Evolutionary conservation across 306 rosid genomes (phyloP).

Genomic region (Pterocarpus macrocarpus): DNA sequence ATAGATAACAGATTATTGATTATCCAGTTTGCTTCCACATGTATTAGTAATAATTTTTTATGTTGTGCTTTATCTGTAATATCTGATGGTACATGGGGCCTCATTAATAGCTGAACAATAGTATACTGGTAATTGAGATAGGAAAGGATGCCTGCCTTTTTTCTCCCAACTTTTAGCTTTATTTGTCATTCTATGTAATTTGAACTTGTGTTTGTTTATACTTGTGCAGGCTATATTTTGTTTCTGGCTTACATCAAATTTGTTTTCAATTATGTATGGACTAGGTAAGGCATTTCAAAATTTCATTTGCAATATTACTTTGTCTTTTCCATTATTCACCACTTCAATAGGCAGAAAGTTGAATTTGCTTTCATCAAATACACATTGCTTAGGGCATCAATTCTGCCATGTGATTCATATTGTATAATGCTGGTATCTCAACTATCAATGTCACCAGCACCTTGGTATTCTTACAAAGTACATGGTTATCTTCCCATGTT

Average conservation of each 20-base stretch:
- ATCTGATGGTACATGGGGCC: neutral
- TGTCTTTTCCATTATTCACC: neutral
- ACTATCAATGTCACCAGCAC: conserved; percentile 1
- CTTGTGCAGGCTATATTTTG: conserved; percentile 91
- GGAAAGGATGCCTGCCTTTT: conserved; percentile 14
- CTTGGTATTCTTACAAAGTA: conserved; percentile 20
- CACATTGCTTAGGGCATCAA: conserved; percentile 15
- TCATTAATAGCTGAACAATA: too few relatives aligned
- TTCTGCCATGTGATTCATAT: conserved; percentile 12
- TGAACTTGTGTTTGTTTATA: conserved; percentile 38
- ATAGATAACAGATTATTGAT: conserved; percentile 4
- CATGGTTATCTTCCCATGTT: neutral
- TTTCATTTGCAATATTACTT: conserved; percentile 39
- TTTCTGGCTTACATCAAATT: conserved; percentile 89
- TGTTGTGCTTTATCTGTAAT: conserved; percentile 3
- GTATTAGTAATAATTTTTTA: neutral
- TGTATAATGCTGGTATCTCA: conserved; percentile 15
- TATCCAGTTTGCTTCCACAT: conserved; percentile 16
- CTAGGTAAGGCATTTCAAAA: conserved; percentile 65
- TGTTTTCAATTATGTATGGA: conserved; percentile 80
- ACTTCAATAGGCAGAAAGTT: neutral
- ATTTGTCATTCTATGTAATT: conserved; percentile 29
- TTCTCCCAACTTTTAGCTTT: neutral
- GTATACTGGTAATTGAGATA: neutral
- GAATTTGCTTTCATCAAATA: conserved; percentile 29